Conservation (phyloP, 805 yeast species). For the Candida nonsorbophila region DNA sequence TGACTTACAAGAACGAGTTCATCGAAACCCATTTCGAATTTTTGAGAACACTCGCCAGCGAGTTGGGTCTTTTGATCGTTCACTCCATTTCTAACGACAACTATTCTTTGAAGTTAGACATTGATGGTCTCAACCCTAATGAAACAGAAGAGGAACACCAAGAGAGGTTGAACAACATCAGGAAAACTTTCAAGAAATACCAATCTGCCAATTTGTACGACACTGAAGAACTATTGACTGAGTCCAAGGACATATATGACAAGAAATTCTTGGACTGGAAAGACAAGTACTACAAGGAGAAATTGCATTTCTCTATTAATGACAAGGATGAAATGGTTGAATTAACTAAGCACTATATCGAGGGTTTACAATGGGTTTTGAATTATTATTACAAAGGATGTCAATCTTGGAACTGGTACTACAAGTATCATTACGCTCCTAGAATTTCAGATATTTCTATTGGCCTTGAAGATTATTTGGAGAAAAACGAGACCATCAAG, state of each 20-base stretch:
- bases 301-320: slow-evolving; percentile 62
- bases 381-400: slow-evolving; percentile 86
- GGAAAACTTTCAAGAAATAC: slow-evolving; percentile 56
- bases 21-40: slow-evolving; percentile 52
- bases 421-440: slow-evolving; percentile 86
- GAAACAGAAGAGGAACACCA: slow-evolving; percentile 64
- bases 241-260: slow-evolving; percentile 57
- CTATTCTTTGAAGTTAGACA: slow-evolving; percentile 58
- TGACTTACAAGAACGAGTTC: slow-evolving; percentile 39
- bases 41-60: slow-evolving; percentile 58
- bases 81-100: slow-evolving; percentile 55
- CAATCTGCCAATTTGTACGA: slow-evolving; percentile 61
- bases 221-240: slow-evolving; percentile 46
- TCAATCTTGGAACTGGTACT: slow-evolving; percentile 96
- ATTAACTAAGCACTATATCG: slow-evolving; percentile 75
- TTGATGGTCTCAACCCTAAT: slow-evolving; percentile 66
- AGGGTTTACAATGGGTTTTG: slow-evolving; percentile 96
- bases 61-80: slow-evolving; percentile 59
- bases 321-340: slow-evolving; percentile 57
- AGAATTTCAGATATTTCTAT: slow-evolving; percentile 79
- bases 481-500: slow-evolving; percentile 18
- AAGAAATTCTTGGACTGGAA: slow-evolving; percentile 79
- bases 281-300: slow-evolving; percentile 76
- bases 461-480: slow-evolving; percentile 58
- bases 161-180: slow-evolving; percentile 45